Evolutionary conservation across 2,329 filamentous ascomycete species (phyloP).

Genomic region (Penicillium sp.): DNA sequence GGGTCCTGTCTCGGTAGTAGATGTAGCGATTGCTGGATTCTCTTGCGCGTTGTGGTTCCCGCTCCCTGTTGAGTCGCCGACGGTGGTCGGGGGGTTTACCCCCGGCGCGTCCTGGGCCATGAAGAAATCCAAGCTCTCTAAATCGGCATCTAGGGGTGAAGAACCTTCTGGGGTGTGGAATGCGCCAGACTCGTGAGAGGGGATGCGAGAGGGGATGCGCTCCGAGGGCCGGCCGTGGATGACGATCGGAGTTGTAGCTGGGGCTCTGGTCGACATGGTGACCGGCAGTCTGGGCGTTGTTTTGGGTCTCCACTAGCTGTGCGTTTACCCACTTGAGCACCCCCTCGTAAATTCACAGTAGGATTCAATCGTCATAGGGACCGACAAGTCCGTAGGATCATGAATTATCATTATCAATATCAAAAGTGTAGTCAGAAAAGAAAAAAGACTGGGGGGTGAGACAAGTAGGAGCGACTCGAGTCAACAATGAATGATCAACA

Average conservation of each 20-base stretch:
- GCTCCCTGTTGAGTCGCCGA: slow-evolving; percentile 18
- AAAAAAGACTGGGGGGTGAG: not conserved
- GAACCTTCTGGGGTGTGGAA: slow-evolving; percentile 35
- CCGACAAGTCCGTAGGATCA: not conserved
- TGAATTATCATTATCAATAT: not conserved
- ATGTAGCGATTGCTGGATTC: slow-evolving; percentile 8
- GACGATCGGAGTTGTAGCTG: slow-evolving; percentile 22
- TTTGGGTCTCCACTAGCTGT: slow-evolving; percentile 27
- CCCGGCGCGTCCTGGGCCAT: slow-evolving; percentile 33
- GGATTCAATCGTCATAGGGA: slow-evolving; percentile 7
- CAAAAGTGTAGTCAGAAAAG: not conserved
- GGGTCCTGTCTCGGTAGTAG: slow-evolving; percentile 8
- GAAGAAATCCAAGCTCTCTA: slow-evolving; percentile 27
- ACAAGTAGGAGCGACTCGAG: not conserved
- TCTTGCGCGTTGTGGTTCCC: slow-evolving; percentile 19
- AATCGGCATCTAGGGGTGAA: slow-evolving; percentile 32
- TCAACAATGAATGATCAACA: not conserved
- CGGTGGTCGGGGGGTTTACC: slow-evolving; percentile 23
- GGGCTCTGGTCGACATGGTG: slow-evolving; percentile 35
- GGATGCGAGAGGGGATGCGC: slow-evolving; percentile 25
- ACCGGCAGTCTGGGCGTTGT: slow-evolving; percentile 26
- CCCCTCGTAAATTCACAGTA: slow-evolving; percentile 16
- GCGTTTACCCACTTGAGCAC: slow-evolving; percentile 14
- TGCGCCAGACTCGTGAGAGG: slow-evolving; percentile 33
- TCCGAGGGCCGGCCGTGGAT: slow-evolving; percentile 21